Conservation (phyloP, 495 filamentous ascomycete species). For the Xylaria flabelliformis region DNA sequence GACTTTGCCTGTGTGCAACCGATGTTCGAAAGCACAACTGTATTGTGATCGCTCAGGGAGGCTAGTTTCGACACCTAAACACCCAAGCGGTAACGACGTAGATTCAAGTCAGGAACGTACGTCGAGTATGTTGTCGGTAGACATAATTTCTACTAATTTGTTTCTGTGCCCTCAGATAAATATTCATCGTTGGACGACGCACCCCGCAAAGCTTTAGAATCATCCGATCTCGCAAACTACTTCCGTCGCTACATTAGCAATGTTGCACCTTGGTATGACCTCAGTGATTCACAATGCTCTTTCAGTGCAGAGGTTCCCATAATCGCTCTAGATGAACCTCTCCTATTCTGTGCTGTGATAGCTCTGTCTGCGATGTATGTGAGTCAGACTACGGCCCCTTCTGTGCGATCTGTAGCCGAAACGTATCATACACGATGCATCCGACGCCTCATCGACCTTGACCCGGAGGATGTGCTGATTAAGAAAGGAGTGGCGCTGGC, state of each 20-base stretch:
- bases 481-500: conserved; percentile 41
- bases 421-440: conserved; percentile 33
- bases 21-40: conserved; percentile 35
- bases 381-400: conserved; percentile 23
- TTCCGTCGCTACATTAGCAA: conserved; percentile 43
- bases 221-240: conserved; percentile 28
- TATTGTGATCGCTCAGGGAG: conserved; percentile 38
- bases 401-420: conserved; percentile 21
- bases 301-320: conserved; percentile 42
- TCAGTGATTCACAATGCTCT: conserved; percentile 39
- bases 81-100: background rate
- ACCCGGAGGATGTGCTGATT: conserved; percentile 30
- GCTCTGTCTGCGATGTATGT: conserved; percentile 43
- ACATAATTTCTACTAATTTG: background rate
- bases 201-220: conserved; percentile 35
- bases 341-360: conserved; percentile 47
- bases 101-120: conserved; percentile 1
- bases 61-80: background rate
- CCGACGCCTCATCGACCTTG: conserved; percentile 28
- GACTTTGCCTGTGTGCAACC: conserved; percentile 34
- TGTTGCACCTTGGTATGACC: conserved; percentile 49
- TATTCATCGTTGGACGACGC: conserved; percentile 1
- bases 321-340: conserved; percentile 38
- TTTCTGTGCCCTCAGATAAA: background rate
- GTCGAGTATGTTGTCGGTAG: background rate